phyloP scores from a whole-genome alignment of 768 basidiomycete genomes.

The Clavaria fumosa region DNA sequence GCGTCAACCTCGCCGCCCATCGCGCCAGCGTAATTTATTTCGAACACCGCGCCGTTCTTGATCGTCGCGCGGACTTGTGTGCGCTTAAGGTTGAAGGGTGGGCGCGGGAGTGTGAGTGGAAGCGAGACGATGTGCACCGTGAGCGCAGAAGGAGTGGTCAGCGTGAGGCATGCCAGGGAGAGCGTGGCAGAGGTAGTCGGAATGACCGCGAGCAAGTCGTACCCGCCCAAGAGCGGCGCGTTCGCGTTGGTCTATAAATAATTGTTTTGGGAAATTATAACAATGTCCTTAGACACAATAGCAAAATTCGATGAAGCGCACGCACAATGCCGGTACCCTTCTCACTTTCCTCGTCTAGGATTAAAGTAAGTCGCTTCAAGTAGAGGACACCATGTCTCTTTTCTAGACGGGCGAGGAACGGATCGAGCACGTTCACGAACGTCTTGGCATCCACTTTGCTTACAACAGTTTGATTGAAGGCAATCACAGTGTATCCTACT shows the following conservation, averaged over 20 bases:
- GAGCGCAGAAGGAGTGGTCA: constrained; percentile 56
- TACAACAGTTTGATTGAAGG: constrained; percentile 57
- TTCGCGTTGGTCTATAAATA: constrained; percentile 52
- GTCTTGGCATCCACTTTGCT: constrained; percentile 58
- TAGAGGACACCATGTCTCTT: constrained; percentile 44
- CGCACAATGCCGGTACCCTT: constrained; percentile 71
- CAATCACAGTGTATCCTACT: constrained; percentile 84
- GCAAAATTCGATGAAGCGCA: constrained; percentile 7
- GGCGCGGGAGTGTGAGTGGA: constrained; percentile 61
- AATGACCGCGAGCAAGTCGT: constrained; percentile 63
- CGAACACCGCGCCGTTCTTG: constrained; percentile 72
- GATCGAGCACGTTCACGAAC: constrained; percentile 49
- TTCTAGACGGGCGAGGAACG: constrained; percentile 43
- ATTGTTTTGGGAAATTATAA: background rate
- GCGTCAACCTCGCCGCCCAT: constrained; percentile 41
- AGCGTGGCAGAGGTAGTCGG: constrained; percentile 64
- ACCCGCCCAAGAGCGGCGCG: constrained; percentile 38
- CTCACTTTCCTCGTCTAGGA: constrained; percentile 72
- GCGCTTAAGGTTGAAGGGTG: constrained; percentile 72
- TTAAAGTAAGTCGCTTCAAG: constrained; percentile 65
- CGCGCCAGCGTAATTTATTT: constrained; percentile 64
- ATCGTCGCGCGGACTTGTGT: constrained; percentile 69
- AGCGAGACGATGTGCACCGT: constrained; percentile 73
- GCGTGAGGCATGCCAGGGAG: constrained; percentile 66
- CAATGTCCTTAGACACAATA: too few species aligned